phyloP scores from a whole-genome alignment of 768 basidiomycete species.

The Paxillus involutus region DNA sequence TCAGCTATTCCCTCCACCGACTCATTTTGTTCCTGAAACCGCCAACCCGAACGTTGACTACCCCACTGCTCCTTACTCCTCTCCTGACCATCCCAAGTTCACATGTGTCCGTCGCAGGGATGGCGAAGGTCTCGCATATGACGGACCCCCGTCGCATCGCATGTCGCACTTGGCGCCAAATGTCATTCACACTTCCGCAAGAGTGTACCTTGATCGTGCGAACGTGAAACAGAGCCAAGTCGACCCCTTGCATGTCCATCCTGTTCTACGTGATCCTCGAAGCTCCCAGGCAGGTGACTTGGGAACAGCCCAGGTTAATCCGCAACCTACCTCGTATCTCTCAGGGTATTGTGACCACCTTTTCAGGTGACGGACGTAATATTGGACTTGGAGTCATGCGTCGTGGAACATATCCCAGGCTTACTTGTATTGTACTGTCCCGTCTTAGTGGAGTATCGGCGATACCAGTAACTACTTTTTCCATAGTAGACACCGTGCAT shows the following conservation, averaged over 20 bases:
- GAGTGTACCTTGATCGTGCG: background rate
- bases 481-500: conserved; percentile 3
- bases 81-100: background rate
- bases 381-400: too few relatives aligned
- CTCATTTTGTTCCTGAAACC: background rate
- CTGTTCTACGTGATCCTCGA: background rate
- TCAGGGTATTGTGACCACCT: background rate
- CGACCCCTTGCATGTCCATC: background rate
- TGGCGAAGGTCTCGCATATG: background rate
- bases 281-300: background rate
- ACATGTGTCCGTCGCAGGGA: background rate
- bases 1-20: background rate
- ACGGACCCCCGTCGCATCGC: background rate
- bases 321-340: background rate
- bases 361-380: too few relatives aligned
- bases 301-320: background rate
- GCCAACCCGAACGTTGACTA: background rate
- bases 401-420: background rate
- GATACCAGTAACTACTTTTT: background rate
- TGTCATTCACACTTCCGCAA: background rate
- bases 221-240: background rate
- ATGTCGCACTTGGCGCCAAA: background rate
- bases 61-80: background rate
- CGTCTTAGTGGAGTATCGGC: background rate
- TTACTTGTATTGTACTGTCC: background rate